Base-by-base conservation (phyloP, 228 moss, liverwort and hornwort genomes). In the Sphagnum fallax region DNA sequence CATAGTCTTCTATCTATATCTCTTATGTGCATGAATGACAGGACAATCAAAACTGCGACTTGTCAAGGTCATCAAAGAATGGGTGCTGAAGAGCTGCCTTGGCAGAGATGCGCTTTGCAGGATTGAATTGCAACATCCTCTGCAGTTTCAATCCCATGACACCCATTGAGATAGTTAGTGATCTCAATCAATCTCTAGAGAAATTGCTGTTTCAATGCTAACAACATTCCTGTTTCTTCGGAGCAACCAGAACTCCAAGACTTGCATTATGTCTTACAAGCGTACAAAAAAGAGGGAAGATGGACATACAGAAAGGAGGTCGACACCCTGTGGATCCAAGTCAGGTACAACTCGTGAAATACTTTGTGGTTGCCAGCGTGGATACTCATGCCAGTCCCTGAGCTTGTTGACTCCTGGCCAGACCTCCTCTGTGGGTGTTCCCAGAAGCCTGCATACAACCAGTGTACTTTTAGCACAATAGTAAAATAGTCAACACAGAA, bases 41-140 rank as follows among this genome's bases (percentile, higher is more conserved):
- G 32, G 32, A 32, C 32, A 32, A 70, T 77, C 80, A 90, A 77
- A 92, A 90, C 74, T 88, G 87, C 52, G 90, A 90, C 73, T 92
- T 92, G 77, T 92, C 90, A 62, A 92, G 75, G 69, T 92, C 92
- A 69, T 92, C 82, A 66, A 92, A 92, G 77, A 85, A 92, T 52
- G 90, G 83, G 71, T 92, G 92, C 64, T 88, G 80, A 70, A 92
- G 77, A 49, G 92, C 90, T 6, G 80, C 90, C 69, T 92, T 92
- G 32, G 92, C 92, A 67, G 92, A 90, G 66, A 92, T 86, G 47
- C 92, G 85, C 79, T 88, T 88, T 7, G 90, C 82, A 62, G 92
- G 92, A 60, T 92, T 90, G 49, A 85, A 92, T 69, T 80, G 77
- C 64, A 92, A 67, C 92, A 92, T 92, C 85, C 82, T 86, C 90